Evolutionary conservation across 2,329 filamentous ascomycete genomes (phyloP).

Genomic region (Magnaporthales sp.): DNA sequence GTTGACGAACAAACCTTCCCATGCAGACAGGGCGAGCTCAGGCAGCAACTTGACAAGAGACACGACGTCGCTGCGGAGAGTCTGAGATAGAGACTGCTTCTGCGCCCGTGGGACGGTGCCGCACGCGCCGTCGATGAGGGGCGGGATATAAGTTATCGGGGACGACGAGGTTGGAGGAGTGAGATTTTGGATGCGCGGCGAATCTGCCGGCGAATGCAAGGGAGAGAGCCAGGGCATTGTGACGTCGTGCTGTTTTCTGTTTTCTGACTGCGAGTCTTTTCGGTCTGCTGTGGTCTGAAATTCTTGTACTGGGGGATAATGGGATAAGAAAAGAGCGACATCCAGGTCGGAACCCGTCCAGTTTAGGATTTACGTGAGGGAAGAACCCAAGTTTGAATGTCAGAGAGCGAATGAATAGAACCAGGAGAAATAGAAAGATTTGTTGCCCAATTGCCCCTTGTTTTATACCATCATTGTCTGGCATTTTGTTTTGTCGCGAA

Average conservation of each 20-base stretch:
- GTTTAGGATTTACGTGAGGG: background rate
- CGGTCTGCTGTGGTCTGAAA: background rate
- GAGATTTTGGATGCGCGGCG: background rate
- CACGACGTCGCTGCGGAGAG: background rate
- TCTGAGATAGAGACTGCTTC: constrained; percentile 8
- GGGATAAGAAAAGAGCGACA: background rate
- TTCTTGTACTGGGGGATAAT: background rate
- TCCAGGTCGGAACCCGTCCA: background rate
- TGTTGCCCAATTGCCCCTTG: background rate
- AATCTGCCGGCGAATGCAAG: background rate
- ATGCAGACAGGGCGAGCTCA: background rate
- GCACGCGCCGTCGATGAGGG: constrained; percentile 24
- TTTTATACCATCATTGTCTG: background rate
- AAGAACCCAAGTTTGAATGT: background rate
- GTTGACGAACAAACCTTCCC: constrained; percentile 1
- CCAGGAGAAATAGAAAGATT: background rate
- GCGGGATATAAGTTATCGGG: constrained; percentile 23
- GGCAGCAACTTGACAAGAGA: constrained; percentile 1
- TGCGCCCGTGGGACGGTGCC: constrained; percentile 21
- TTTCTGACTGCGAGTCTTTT: no score
- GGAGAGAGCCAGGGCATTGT: constrained; percentile 2
- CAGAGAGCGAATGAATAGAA: background rate
- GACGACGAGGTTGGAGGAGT: constrained; percentile 6
- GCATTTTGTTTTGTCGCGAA: background rate
- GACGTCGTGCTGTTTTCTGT: background rate